Percentiles rank a stretch among this genome's conserved stretches.
These are phyloP conservation scores for Nidularia pulvinata DNA, from an alignment of 768 basidiomycete genomes.

Conservation along the genomic window DNA sequence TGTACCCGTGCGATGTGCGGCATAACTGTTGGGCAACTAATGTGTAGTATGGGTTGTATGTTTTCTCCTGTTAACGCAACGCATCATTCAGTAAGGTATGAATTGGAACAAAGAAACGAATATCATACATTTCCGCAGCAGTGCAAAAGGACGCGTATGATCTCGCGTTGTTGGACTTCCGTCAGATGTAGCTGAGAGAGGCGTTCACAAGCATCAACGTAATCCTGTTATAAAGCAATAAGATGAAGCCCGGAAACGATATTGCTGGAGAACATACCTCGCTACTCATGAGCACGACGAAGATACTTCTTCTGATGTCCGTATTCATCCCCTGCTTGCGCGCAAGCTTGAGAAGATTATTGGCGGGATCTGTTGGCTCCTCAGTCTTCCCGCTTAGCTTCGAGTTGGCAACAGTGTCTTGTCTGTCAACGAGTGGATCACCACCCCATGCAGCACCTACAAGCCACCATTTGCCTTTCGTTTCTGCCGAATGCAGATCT, in stretches of 20 bases:
- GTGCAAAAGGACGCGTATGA: slow-evolving; percentile 89
- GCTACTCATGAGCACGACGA: slow-evolving; percentile 94
- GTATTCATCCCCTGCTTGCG: slow-evolving; percentile 98
- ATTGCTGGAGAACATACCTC: slow-evolving; percentile 73
- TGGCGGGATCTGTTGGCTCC: slow-evolving; percentile 23
- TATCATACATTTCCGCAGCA: slow-evolving; percentile 85
- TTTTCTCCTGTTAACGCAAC: slow-evolving; percentile 71
- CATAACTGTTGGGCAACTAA: slow-evolving; percentile 88
- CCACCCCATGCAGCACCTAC: slow-evolving; percentile 97
- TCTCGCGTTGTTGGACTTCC: slow-evolving; percentile 93
- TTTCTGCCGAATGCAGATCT: slow-evolving; percentile 85
- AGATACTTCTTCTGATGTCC: slow-evolving; percentile 88
- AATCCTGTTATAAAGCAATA: slow-evolving; percentile 61
- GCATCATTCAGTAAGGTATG: slow-evolving; percentile 7
- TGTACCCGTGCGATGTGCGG: slow-evolving; percentile 76
- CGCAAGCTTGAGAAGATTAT: slow-evolving; percentile 74
- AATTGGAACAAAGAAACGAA: neutral
- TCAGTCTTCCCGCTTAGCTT: slow-evolving; percentile 17
- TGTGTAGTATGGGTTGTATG: slow-evolving; percentile 95
- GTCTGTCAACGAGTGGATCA: slow-evolving; percentile 82
- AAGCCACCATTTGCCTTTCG: slow-evolving; percentile 98
- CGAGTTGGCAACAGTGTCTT: slow-evolving; percentile 28
- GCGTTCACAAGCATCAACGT: slow-evolving; percentile 94
- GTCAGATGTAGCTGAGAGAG: slow-evolving; percentile 80
- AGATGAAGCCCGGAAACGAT: neutral